Conservation (phyloP, 495 filamentous ascomycete species). For the Niebla homalea region DNA sequence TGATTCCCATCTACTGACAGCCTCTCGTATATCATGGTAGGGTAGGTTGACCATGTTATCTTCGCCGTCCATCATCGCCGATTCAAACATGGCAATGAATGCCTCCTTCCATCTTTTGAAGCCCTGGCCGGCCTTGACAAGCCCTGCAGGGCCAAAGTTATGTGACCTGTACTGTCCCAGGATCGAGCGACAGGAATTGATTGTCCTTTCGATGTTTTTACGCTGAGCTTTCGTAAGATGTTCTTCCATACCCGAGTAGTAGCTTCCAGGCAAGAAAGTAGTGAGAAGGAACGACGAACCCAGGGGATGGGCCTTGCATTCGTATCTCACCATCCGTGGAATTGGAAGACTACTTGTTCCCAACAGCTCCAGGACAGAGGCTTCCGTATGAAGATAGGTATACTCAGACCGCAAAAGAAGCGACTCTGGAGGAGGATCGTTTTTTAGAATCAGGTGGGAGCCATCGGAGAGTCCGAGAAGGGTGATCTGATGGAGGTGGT, state of each 20-base stretch:
- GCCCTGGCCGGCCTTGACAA: slow-evolving; percentile 34
- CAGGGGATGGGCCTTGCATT: slow-evolving; percentile 25
- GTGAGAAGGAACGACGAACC: slow-evolving; percentile 36
- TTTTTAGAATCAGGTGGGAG: slow-evolving; percentile 37
- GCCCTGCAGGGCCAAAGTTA: slow-evolving; percentile 37
- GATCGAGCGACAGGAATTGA: slow-evolving; percentile 23
- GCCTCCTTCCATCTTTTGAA: slow-evolving; percentile 46
- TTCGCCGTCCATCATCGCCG: slow-evolving; percentile 53
- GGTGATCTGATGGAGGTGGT: slow-evolving; percentile 41
- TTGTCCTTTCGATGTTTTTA: slow-evolving; percentile 30
- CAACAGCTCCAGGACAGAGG: slow-evolving; percentile 36
- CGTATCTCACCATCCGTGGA: slow-evolving; percentile 39
- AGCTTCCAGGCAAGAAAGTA: slow-evolving; percentile 34
- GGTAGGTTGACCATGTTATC: slow-evolving; percentile 55
- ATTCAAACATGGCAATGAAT: slow-evolving; percentile 48
- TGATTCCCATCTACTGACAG: slow-evolving; percentile 31
- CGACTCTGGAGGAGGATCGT: slow-evolving; percentile 35
- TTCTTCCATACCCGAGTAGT: slow-evolving; percentile 27
- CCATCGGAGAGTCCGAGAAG: slow-evolving; percentile 41
- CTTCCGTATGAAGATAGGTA: slow-evolving; percentile 42
- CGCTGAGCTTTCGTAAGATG: slow-evolving; percentile 27
- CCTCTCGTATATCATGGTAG: slow-evolving; percentile 47
- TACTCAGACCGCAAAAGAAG: slow-evolving; percentile 46
- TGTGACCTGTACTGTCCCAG: slow-evolving; percentile 29
- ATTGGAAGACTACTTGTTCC: slow-evolving; percentile 33